Conservation (phyloP, 75 land plant species). For the Larix kaempferi region DNA sequence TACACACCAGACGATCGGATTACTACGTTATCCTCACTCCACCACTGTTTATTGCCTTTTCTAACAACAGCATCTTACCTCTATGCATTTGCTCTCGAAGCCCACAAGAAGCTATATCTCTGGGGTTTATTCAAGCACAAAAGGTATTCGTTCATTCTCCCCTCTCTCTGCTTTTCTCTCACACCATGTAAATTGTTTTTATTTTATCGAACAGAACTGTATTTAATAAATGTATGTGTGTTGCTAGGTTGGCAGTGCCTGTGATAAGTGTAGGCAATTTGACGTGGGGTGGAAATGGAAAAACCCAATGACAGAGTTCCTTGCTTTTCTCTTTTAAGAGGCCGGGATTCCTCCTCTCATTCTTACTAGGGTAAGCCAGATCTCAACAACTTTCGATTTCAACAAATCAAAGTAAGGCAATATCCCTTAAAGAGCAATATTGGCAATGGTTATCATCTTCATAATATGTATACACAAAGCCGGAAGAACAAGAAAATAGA, state of each 20-base stretch:
- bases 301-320: conserved; percentile 96
- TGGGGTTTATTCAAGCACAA: conserved; percentile 28
- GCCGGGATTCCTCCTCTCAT: conserved; percentile 72
- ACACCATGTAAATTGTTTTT: neutral
- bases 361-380: conserved; percentile 68
- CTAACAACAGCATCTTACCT: conserved; percentile 49
- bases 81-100: conserved; percentile 30
- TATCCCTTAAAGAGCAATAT: no score
- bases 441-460: no score
- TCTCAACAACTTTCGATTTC: neutral
- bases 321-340: conserved; percentile 43
- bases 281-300: conserved; percentile 99
- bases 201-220: neutral
- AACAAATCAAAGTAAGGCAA: no score
- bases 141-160: conserved; percentile 15
- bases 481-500: no score
- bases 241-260: conserved; percentile 78
- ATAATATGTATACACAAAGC: no score
- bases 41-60: conserved; percentile 48
- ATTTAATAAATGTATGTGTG: neutral
- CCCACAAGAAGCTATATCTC: conserved; percentile 40
- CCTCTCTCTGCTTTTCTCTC: neutral
- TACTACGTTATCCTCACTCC: conserved; percentile 22
- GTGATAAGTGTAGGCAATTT: conserved; percentile 96
- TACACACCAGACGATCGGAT: conserved; percentile 15